Evolutionary conservation across 208 protist genomes (phyloP).

Genomic region (Naegleria gruberi): DNA sequence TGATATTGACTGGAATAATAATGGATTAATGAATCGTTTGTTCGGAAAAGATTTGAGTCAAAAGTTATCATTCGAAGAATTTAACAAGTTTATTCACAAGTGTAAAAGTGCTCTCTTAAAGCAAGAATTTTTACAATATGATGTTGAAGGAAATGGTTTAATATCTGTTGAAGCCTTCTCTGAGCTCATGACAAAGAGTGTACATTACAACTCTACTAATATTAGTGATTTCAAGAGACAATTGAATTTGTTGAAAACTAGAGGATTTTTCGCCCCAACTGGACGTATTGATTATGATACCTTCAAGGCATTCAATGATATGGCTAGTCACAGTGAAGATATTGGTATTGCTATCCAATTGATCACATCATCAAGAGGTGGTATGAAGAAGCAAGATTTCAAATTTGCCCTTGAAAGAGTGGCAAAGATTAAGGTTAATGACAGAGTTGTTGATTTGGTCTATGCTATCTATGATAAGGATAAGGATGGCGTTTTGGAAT

Average conservation of each 20-base stretch:
- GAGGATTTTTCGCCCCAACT: not conserved
- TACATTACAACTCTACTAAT: not conserved
- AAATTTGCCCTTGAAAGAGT: not conserved
- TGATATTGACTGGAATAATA: not conserved
- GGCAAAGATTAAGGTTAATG: not conserved
- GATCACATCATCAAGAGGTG: not conserved
- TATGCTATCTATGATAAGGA: constrained; percentile 16
- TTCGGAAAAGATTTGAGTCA: not conserved
- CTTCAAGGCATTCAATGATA: not conserved
- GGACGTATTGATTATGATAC: constrained; percentile 16
- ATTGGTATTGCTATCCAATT: not conserved
- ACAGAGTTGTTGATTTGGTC: not conserved
- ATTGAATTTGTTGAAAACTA: constrained; percentile 18
- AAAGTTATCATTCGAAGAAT: not conserved
- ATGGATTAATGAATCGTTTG: not conserved
- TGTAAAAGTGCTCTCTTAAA: not conserved
- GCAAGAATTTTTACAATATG: constrained; percentile 6
- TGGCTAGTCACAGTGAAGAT: not conserved
- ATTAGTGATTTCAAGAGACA: constrained; percentile 5
- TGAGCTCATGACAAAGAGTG: not conserved
- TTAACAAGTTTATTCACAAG: not conserved
- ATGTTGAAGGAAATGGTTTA: not conserved
- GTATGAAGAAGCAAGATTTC: not conserved
- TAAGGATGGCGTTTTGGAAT: not conserved
- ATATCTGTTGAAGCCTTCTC: constrained; percentile 13